phyloP scores from a whole-genome alignment of 129 eudicot genomes.

The Helianthus annuus region DNA sequence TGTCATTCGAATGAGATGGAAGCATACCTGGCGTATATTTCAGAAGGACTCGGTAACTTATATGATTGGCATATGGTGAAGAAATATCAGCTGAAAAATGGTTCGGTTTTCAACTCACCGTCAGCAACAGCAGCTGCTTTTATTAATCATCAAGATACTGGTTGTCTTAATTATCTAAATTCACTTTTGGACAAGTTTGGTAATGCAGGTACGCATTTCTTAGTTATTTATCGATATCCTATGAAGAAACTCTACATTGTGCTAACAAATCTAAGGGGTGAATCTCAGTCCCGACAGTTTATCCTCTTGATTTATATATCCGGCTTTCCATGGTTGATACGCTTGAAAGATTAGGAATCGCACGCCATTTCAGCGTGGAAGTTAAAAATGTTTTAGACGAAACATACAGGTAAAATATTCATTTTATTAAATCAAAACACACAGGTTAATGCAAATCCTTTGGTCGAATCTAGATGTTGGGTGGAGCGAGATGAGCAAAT shows the following conservation, averaged over 20 bases:
- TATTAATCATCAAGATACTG: conserved; percentile 43
- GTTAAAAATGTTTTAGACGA: conserved; percentile 62
- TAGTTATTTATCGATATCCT: background rate
- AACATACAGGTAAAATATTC: conserved; percentile 62
- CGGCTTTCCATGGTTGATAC: conserved; percentile 70
- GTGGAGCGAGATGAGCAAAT: conserved; percentile 72
- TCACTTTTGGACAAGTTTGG: conserved; percentile 68
- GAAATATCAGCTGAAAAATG: conserved; percentile 76
- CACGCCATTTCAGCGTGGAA: conserved; percentile 60
- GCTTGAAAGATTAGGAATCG: conserved; percentile 70
- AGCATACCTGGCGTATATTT: conserved; percentile 66
- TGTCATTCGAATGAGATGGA: conserved; percentile 40
- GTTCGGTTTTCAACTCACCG: conserved; percentile 82
- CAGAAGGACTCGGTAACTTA: conserved; percentile 67
- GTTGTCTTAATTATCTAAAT: conserved; percentile 57
- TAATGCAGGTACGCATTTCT: conserved; percentile 57
- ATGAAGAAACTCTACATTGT: conserved; percentile 12
- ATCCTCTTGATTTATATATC: conserved; percentile 62
- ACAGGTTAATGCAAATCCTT: conserved; percentile 3
- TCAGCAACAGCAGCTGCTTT: conserved; percentile 85
- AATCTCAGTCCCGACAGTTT: conserved; percentile 68
- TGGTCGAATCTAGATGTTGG: conserved; percentile 55
- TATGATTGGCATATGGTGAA: conserved; percentile 69
- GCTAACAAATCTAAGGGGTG: conserved; percentile 20
- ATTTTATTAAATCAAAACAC: background rate